Percentiles rank a stretch among this genome's conserved stretches.
Evolutionary conservation across 495 filamentous ascomycete genomes (phyloP).

Genomic region (Peziza echinospora): DNA sequence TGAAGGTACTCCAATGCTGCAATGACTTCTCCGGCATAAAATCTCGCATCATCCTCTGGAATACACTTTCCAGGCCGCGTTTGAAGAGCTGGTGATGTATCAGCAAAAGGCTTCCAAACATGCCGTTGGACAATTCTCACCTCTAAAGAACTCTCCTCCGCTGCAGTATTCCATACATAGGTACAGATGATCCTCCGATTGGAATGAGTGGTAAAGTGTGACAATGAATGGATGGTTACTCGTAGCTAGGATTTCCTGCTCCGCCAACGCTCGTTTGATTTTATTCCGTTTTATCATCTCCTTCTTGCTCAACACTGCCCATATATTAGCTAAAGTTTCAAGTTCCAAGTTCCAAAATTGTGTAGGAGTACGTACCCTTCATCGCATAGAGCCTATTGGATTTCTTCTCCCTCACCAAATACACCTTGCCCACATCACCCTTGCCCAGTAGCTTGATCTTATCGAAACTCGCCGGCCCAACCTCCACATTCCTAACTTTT

Average conservation of each 20-base stretch:
- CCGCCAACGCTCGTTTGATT: conserved; percentile 92
- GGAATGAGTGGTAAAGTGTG: conserved; percentile 93
- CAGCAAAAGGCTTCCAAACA: not conserved
- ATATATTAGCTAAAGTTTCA: not conserved
- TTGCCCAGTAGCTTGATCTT: conserved; percentile 99
- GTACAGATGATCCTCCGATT: conserved; percentile 95
- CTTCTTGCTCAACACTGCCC: conserved; percentile 85
- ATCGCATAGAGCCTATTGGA: conserved; percentile 86
- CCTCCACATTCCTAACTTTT: conserved; percentile 91
- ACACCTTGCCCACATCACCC: conserved; percentile 96
- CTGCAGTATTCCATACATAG: conserved; percentile 99
- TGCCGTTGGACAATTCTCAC: conserved; percentile 20
- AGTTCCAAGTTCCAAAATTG: not conserved
- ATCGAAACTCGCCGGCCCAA: conserved; percentile 87
- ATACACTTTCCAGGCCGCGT: conserved; percentile 93
- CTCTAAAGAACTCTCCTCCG: conserved; percentile 91
- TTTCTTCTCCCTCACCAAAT: conserved; percentile 94
- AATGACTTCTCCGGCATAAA: conserved; percentile 96
- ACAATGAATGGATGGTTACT: conserved; percentile 99
- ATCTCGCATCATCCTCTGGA: conserved; percentile 85
- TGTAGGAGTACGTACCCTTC: conserved; percentile 46
- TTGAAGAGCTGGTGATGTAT: conserved; percentile 44
- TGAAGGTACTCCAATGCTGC: conserved; percentile 93
- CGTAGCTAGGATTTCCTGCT: conserved; percentile 93
- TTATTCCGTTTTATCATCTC: conserved; percentile 99